Conservation (phyloP, 139 green algal genomes). For the Tetradesmus obliquus region DNA sequence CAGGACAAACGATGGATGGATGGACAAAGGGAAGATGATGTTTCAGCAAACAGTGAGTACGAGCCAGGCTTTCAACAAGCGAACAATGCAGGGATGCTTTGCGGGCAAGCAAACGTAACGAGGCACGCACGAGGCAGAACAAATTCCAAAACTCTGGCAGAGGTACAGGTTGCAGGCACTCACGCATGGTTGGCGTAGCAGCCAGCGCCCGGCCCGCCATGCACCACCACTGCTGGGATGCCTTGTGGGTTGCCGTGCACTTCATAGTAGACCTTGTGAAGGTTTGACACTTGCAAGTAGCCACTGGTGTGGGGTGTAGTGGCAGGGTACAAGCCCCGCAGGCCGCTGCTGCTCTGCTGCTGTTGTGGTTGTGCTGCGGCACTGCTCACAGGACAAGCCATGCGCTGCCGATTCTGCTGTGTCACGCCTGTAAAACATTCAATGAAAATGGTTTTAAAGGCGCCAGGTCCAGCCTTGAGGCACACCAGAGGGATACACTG, state of each 20-base stretch:
- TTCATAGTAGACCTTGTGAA: conserved; percentile 65
- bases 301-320: conserved; percentile 19
- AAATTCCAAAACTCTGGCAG: neutral
- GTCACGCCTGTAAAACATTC: neutral
- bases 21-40: neutral
- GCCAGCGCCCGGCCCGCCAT: conserved; percentile 79
- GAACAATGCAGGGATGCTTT: neutral
- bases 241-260: conserved; percentile 62
- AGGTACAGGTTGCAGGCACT: neutral
- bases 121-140: neutral
- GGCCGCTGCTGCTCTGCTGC: neutral
- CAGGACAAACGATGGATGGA: neutral
- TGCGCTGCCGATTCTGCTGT: neutral
- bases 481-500: neutral
- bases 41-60: neutral
- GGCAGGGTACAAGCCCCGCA: conserved; percentile 37
- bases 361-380: neutral
- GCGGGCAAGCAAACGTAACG: neutral
- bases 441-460: too few species aligned
- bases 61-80: neutral
- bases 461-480: too few species aligned
- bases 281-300: conserved; percentile 50
- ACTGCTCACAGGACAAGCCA: neutral
- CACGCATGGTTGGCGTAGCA: conserved; percentile 72
- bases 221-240: conserved; percentile 65